Base-by-base conservation (phyloP, 2,329 filamentous ascomycete species). In the Claviceps fusiformis region DNA sequence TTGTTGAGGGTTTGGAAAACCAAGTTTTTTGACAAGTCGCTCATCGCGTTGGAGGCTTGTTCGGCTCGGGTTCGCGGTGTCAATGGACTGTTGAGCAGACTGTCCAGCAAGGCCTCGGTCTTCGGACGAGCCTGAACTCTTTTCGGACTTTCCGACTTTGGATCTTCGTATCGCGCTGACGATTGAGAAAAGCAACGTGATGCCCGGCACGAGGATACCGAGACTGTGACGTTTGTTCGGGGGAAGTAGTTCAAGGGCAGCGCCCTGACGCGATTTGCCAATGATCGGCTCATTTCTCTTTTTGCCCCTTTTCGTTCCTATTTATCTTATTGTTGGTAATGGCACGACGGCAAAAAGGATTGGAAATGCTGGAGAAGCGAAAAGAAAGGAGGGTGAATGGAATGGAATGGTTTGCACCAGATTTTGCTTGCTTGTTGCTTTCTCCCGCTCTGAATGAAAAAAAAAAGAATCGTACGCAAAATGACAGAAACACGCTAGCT, bases 251-350 rank as follows among this genome's bases (percentile, higher is more conserved):
- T 41, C 57, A 71, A 60, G 50, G 70, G 64, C 58, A 69, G 71
- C 62, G 71, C 73, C 67, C 73, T 61, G 44, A 73, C 66, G 68
- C 75, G 71, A 62, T 67, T 70, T 60, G 67, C 64, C 52, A 73
- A 65, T 62, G 71, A 63, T 53, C 68, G 71, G 58, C 70, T 76
- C 75, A 78, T 78, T 53, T 62, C 67, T 61, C 62, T 59, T 54
- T 64, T 19, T 19, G 19, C 19, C 19, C 19, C 19, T 19, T 19
- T 19, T 19, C 19, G 19, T 19, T 19, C 1, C 19, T 19, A 19
- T 19, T 19, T 19, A 19, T 19, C 1, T 19, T 19, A 19, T 19
- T 19, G 19, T 19, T 19, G 19, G 19, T 19, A 19, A 19, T 19
- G 19, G 19, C 1, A 19, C 19, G 19, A 19, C 19, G 19, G 19